Conservation (phyloP, 2,329 filamentous ascomycete genomes). For the Trichoderma sp. region DNA sequence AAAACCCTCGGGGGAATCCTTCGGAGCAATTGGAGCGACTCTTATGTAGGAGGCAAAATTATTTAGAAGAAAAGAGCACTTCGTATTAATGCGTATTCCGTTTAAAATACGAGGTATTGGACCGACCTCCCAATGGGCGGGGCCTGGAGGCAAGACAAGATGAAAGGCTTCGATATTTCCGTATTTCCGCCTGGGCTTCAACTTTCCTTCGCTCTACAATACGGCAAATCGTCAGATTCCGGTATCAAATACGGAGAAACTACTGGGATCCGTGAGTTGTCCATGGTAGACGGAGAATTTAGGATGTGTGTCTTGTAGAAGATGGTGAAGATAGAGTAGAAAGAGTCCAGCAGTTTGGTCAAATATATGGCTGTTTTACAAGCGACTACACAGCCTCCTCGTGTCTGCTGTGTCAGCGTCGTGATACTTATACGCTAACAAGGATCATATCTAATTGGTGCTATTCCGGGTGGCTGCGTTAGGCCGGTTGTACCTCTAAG, state of each 20-base stretch:
- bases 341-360: neutral
- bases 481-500: no score
- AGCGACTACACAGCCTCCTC: no score
- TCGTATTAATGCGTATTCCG: neutral
- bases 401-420: no score
- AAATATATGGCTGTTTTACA: neutral
- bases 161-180: neutral
- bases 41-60: neutral
- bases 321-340: neutral
- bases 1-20: neutral
- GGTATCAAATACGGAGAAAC: neutral
- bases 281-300: neutral
- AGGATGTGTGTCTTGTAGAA: neutral
- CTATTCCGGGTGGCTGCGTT: no score
- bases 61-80: neutral
- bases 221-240: neutral
- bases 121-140: neutral
- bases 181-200: neutral
- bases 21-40: neutral
- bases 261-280: neutral
- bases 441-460: no score
- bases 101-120: neutral
- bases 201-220: neutral
- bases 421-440: no score
- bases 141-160: neutral